phyloP scores from a whole-genome alignment of 306 rosid species.

The Mimosa pudica region DNA sequence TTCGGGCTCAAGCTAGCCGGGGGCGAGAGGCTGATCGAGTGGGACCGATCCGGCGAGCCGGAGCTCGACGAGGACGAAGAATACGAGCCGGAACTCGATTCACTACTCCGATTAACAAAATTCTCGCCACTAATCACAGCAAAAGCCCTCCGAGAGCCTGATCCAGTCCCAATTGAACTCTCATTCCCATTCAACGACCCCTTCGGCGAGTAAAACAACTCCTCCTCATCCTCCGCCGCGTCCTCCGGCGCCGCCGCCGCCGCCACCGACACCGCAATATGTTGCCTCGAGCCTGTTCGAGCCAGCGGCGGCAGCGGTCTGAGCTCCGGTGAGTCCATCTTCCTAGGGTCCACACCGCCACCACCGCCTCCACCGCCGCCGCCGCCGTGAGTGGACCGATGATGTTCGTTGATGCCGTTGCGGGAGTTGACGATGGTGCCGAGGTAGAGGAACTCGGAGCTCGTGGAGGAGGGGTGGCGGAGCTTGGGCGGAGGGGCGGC shows the following conservation, averaged over 20 bases:
- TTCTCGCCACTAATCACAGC: slow-evolving; percentile 35
- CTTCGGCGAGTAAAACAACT: slow-evolving; percentile 84
- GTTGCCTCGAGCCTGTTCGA: slow-evolving; percentile 28
- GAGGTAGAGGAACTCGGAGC: slow-evolving; percentile 82
- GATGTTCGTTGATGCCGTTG: not conserved
- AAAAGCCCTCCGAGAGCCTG: slow-evolving; percentile 59
- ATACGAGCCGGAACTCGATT: slow-evolving; percentile 41
- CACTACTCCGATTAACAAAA: slow-evolving; percentile 29
- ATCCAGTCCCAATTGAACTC: slow-evolving; percentile 52
- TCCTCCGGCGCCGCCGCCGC: not conserved
- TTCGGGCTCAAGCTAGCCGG: slow-evolving; percentile 47
- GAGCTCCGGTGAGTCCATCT: slow-evolving; percentile 67
- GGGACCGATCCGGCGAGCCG: slow-evolving; percentile 56
- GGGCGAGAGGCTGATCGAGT: slow-evolving; percentile 44
- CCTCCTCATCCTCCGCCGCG: slow-evolving; percentile 64
- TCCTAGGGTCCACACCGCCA: slow-evolving; percentile 30
- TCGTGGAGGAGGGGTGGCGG: slow-evolving; percentile 43
- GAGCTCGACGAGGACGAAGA: slow-evolving; percentile 59
- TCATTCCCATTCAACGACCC: slow-evolving; percentile 60
- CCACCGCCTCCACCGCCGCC: not conserved
- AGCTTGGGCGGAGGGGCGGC: slow-evolving; percentile 32
- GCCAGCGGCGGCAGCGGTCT: slow-evolving; percentile 63
- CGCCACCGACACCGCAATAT: not conserved
- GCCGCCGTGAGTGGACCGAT: not conserved
- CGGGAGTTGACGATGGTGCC: slow-evolving; percentile 76